These are phyloP conservation scores for Metschnikowia hibisci DNA, from an alignment of 805 yeast species.

Conservation along the genomic window DNA sequence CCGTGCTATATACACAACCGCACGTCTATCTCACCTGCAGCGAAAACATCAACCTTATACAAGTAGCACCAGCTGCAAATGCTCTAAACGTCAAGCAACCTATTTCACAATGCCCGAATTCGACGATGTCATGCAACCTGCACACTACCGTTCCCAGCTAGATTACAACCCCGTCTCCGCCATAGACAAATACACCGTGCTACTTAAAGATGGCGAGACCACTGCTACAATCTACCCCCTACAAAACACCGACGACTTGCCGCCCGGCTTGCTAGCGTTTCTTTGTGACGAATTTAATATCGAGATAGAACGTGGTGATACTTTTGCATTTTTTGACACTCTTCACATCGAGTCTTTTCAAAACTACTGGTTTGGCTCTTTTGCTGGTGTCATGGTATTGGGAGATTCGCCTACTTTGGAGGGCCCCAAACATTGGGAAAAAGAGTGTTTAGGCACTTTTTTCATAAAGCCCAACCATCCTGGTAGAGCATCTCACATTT, in stretches of 20 bases:
- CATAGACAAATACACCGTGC: slow-evolving; percentile 67
- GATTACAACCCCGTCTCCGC: slow-evolving; percentile 33
- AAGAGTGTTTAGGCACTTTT: slow-evolving; percentile 86
- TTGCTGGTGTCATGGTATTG: slow-evolving; percentile 73
- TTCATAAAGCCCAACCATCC: slow-evolving; percentile 85
- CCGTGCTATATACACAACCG: not conserved
- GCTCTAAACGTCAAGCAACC: not conserved
- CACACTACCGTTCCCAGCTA: slow-evolving; percentile 41
- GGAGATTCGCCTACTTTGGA: slow-evolving; percentile 59
- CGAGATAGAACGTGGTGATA: slow-evolving; percentile 86
- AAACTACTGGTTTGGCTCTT: slow-evolving; percentile 82
- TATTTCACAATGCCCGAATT: slow-evolving; percentile 42
- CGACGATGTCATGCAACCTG: slow-evolving; percentile 48
- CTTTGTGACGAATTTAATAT: slow-evolving; percentile 88
- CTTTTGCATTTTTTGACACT: slow-evolving; percentile 81
- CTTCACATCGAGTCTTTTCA: slow-evolving; percentile 72
- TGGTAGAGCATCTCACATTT: slow-evolving; percentile 90
- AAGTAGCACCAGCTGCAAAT: slow-evolving; percentile 26
- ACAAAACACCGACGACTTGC: slow-evolving; percentile 60
- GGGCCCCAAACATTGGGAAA: slow-evolving; percentile 76
- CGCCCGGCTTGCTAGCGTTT: slow-evolving; percentile 74
- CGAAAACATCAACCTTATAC: slow-evolving; percentile 16
- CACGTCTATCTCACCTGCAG: not conserved
- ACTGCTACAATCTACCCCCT: slow-evolving; percentile 92
- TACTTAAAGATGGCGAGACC: slow-evolving; percentile 84